Evolutionary conservation across 1,139 yeast species (phyloP).

Genomic region (Hyphopichia wangnamkhiaoensis): DNA sequence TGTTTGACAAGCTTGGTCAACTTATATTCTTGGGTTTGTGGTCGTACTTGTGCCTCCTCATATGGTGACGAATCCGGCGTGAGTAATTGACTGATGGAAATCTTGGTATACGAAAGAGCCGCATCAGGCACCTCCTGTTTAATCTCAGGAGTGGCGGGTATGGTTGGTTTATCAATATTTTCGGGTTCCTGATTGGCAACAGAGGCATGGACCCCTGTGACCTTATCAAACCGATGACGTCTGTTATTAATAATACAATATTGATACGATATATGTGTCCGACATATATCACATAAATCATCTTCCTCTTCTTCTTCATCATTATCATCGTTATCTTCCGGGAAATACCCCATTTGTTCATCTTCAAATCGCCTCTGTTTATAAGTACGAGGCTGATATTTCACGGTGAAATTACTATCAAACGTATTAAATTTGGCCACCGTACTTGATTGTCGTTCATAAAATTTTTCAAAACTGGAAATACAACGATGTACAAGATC

Average conservation of each 20-base stretch:
- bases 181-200: no score
- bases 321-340: slow-evolving; percentile 13
- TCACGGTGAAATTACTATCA: slow-evolving; percentile 10
- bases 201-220: no score
- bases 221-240: slow-evolving; percentile 22
- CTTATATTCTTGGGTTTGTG: neutral
- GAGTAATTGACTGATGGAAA: slow-evolving; percentile 25
- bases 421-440: slow-evolving; percentile 11
- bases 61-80: slow-evolving; percentile 42
- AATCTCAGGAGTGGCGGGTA: slow-evolving; percentile 5
- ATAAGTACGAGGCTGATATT: slow-evolving; percentile 15
- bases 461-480: slow-evolving; percentile 25
- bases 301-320: slow-evolving; percentile 35
- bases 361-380: slow-evolving; percentile 17
- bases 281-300: slow-evolving; percentile 40
- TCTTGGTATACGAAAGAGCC: slow-evolving; percentile 6
- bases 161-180: no score
- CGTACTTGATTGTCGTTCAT: slow-evolving; percentile 15
- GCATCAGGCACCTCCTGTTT: slow-evolving; percentile 6
- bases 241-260: slow-evolving; percentile 35
- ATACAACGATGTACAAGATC: slow-evolving; percentile 23
- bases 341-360: slow-evolving; percentile 15
- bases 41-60: slow-evolving; percentile 10
- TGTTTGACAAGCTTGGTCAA: neutral
- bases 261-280: slow-evolving; percentile 40